A percentile compares a stretch with the other conserved stretches of the same genome.
Evolutionary conservation across 768 basidiomycete species (phyloP).

Genomic region (Collybia sordida): DNA sequence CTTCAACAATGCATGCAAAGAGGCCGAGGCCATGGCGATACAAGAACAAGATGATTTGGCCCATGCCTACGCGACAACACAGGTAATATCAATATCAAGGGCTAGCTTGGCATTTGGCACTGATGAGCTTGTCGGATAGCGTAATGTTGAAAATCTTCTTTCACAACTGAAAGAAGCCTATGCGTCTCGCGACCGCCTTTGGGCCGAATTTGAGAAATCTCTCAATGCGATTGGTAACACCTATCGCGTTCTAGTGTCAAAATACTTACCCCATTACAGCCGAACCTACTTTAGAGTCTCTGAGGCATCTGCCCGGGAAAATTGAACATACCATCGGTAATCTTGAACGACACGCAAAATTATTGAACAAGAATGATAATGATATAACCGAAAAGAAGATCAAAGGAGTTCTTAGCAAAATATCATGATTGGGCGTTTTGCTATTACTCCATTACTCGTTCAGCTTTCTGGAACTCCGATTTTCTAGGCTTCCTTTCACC

Average conservation of each 20-base stretch:
- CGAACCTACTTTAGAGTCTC: conserved; percentile 36
- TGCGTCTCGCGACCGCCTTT: conserved; percentile 46
- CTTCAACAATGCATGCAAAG: conserved; percentile 57
- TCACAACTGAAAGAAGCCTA: conserved; percentile 49
- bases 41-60: conserved; percentile 43
- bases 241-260: conserved; percentile 4
- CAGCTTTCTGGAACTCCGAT: neutral
- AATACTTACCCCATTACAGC: conserved; percentile 28
- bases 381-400: conserved; percentile 25
- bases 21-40: conserved; percentile 44
- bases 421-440: conserved; percentile 6
- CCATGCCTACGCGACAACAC: conserved; percentile 34
- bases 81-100: conserved; percentile 41
- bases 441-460: neutral
- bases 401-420: conserved; percentile 27
- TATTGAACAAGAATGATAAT: conserved; percentile 33
- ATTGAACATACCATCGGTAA: conserved; percentile 50
- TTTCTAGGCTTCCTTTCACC: neutral
- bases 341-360: conserved; percentile 55
- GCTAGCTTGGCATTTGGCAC: neutral
- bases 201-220: conserved; percentile 43
- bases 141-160: conserved; percentile 38
- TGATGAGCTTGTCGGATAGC: conserved; percentile 28
- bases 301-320: conserved; percentile 47
- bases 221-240: conserved; percentile 48